A percentile compares a stretch with the other conserved stretches of the same genome.
Conservation (phyloP, 306 rosid genomes). For the Alnus rubra region DNA sequence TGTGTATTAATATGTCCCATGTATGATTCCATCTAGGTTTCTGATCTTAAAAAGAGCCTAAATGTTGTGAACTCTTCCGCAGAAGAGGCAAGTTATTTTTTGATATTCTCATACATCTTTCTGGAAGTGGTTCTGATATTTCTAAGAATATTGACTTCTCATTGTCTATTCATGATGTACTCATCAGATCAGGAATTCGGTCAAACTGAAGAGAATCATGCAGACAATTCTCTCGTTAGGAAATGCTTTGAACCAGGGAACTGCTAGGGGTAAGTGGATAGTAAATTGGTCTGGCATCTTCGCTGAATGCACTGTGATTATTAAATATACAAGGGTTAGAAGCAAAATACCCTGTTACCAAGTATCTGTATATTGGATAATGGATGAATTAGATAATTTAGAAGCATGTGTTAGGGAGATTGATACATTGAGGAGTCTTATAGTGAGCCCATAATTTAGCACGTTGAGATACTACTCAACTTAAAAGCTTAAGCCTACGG, state of each 20-base stretch:
- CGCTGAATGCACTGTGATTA: slow-evolving; percentile 24
- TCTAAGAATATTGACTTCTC: slow-evolving; percentile 15
- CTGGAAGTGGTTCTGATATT: slow-evolving; percentile 9
- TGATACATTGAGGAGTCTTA: too few relatives aligned
- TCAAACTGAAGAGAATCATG: slow-evolving; percentile 91
- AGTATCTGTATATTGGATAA: not conserved
- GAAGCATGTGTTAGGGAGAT: not conserved
- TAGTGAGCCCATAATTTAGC: too few relatives aligned
- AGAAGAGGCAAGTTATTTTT: slow-evolving; percentile 72
- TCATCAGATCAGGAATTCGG: slow-evolving; percentile 74
- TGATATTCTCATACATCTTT: slow-evolving; percentile 24
- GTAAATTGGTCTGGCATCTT: slow-evolving; percentile 15
- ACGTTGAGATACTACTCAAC: too few relatives aligned
- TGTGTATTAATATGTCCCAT: slow-evolving; percentile 22
- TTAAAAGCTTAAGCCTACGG: too few relatives aligned
- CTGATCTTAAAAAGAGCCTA: slow-evolving; percentile 75
- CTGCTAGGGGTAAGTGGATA: slow-evolving; percentile 78
- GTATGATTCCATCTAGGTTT: slow-evolving; percentile 54
- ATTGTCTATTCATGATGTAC: slow-evolving; percentile 21
- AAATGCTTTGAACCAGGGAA: slow-evolving; percentile 96
- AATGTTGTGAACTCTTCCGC: slow-evolving; percentile 63
- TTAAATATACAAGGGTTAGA: not conserved
- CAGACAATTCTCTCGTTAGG: slow-evolving; percentile 94
- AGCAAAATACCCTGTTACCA: not conserved
- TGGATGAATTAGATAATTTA: not conserved